phyloP scores from a whole-genome alignment of 2,329 filamentous ascomycete genomes.

The Cordyceps cateniannulata region DNA sequence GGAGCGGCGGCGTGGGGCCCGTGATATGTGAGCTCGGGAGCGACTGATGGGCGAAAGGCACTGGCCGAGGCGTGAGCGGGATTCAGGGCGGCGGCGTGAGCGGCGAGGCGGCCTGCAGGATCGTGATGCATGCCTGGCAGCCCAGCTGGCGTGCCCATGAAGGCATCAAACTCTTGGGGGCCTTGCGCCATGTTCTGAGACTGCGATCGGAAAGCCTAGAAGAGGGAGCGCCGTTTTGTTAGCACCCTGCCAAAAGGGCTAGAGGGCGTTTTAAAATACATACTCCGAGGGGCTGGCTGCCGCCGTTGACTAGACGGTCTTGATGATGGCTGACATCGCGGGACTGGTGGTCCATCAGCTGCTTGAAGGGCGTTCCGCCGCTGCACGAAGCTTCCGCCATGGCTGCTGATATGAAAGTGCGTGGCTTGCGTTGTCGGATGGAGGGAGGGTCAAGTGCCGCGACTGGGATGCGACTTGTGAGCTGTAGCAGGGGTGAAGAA shows the following conservation, averaged over 20 bases:
- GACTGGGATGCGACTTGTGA: neutral
- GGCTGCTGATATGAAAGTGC: neutral
- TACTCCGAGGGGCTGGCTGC: constrained; percentile 25
- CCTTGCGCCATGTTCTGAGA: constrained; percentile 21
- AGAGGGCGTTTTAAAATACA: constrained; percentile 13
- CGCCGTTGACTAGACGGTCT: constrained; percentile 30
- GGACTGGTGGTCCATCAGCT: constrained; percentile 35
- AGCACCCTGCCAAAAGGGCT: neutral
- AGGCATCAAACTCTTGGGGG: constrained; percentile 28
- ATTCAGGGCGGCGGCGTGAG: constrained; percentile 28
- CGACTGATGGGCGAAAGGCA: constrained; percentile 15
- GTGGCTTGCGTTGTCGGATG: neutral
- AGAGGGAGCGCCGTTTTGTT: constrained; percentile 14
- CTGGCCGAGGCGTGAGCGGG: constrained; percentile 18
- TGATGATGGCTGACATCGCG: constrained; percentile 35
- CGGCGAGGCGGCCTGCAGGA: constrained; percentile 28
- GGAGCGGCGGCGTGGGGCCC: constrained; percentile 18
- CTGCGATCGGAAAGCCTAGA: constrained; percentile 29
- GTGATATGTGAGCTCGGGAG: constrained; percentile 18
- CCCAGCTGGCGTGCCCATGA: constrained; percentile 25
- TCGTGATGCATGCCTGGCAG: constrained; percentile 26
- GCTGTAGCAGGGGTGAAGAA: neutral
- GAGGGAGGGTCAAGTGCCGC: neutral
- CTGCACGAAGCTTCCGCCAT: constrained; percentile 39
- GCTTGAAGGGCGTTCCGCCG: constrained; percentile 37